These are phyloP conservation scores for Epichloe amarillans DNA, from an alignment of 2,329 filamentous ascomycete species.

Conservation along the genomic window DNA sequence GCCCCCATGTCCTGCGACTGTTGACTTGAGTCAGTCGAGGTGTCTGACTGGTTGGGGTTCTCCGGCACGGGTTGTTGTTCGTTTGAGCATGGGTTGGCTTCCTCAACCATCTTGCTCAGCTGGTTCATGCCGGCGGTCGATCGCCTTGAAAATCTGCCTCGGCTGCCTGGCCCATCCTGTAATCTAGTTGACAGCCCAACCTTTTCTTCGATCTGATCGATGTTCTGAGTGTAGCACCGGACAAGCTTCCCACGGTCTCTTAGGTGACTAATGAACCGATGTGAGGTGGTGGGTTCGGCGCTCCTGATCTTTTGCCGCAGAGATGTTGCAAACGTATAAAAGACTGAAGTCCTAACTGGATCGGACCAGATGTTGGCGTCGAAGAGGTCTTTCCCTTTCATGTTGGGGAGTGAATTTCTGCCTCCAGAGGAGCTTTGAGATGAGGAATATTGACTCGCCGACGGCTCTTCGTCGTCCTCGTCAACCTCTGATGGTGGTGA, in stretches of 20 bases:
- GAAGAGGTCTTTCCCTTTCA: conserved; percentile 60
- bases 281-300: conserved; percentile 51
- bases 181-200: conserved; percentile 54
- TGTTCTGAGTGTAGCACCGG: conserved; percentile 63
- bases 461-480: conserved; percentile 23
- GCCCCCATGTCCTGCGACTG: conserved; percentile 3
- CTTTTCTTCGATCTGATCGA: conserved; percentile 59
- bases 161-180: conserved; percentile 45
- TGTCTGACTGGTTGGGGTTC: conserved; percentile 3
- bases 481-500: conserved; percentile 32
- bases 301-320: conserved; percentile 49
- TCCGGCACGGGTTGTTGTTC: conserved; percentile 7
- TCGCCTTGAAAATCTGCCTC: conserved; percentile 43
- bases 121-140: conserved; percentile 23
- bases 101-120: conserved; percentile 25
- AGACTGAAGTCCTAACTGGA: conserved; percentile 53
- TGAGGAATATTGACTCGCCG: conserved; percentile 22
- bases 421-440: conserved; percentile 25
- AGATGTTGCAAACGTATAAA: conserved; percentile 59
- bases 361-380: conserved; percentile 59
- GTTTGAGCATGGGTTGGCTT: conserved; percentile 10
- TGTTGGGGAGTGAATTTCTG: conserved; percentile 35
- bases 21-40: conserved; percentile 4
- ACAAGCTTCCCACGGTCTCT: conserved; percentile 55
- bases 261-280: conserved; percentile 55